Conservation (phyloP, 2,329 filamentous ascomycete genomes). For the Furcasterigmium furcatum region DNA sequence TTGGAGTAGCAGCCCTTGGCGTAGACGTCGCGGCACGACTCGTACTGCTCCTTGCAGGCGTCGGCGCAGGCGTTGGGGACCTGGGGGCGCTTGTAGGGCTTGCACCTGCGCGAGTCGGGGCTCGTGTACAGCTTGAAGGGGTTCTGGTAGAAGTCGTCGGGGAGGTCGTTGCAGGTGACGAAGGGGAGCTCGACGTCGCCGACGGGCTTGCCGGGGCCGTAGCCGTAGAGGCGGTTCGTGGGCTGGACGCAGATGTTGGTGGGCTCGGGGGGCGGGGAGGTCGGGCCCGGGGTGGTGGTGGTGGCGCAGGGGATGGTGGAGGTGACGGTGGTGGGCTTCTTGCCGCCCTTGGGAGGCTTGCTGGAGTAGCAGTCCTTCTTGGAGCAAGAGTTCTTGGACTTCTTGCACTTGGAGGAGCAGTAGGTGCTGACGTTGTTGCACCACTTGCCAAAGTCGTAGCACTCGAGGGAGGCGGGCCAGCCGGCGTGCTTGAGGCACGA, state of each 20-base stretch:
- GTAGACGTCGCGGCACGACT: conserved; percentile 44
- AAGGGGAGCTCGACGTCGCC: conserved; percentile 49
- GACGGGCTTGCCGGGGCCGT: conserved; percentile 60
- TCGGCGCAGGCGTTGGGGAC: conserved; percentile 41
- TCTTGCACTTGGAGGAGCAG: conserved; percentile 34
- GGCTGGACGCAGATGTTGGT: conserved; percentile 53
- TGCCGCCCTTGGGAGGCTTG: conserved; percentile 33
- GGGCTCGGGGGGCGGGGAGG: conserved; percentile 36
- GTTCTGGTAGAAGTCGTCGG: conserved; percentile 30
- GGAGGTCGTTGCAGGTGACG: conserved; percentile 52
- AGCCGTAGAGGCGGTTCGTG: conserved; percentile 57
- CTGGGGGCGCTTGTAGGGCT: conserved; percentile 34
- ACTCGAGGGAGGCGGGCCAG: conserved; percentile 44
- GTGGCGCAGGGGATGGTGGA: conserved; percentile 24
- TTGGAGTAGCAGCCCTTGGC: conserved; percentile 50
- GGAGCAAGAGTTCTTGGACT: conserved; percentile 27
- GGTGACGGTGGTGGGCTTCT: conserved; percentile 22
- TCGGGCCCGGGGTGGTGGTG: conserved; percentile 16
- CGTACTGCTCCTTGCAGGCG: conserved; percentile 51
- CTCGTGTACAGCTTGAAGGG: conserved; percentile 52
- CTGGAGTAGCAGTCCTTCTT: conserved; percentile 40
- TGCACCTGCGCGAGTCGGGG: conserved; percentile 37
- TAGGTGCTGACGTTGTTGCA: conserved; percentile 41
- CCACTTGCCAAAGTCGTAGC: conserved; percentile 49
- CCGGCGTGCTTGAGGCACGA: conserved; percentile 50